Conservation (phyloP, 2,329 filamentous ascomycete genomes). For the Fusarium proliferatum region DNA sequence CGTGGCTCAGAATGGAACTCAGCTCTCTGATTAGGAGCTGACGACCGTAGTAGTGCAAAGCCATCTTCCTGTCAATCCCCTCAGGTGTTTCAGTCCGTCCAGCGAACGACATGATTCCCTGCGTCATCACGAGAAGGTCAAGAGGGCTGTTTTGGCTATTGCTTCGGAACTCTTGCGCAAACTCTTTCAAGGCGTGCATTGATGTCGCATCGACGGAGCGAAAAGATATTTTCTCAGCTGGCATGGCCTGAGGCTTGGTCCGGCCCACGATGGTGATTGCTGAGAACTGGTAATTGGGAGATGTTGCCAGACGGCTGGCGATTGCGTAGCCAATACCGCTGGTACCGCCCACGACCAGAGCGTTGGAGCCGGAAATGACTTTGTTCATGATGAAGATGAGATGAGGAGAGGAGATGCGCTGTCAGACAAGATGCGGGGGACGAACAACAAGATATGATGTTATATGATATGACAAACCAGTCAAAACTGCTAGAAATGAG, state of each 20-base stretch:
- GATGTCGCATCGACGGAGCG: conserved; percentile 47
- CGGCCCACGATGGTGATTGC: conserved; percentile 49
- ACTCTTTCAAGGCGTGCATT: conserved; percentile 48
- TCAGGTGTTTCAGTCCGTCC: conserved; percentile 56
- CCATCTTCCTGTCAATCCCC: conserved; percentile 58
- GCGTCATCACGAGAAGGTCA: conserved; percentile 54
- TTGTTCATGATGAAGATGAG: not conserved
- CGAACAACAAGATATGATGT: not conserved
- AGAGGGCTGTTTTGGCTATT: conserved; percentile 27
- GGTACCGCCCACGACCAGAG: conserved; percentile 51
- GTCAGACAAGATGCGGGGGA: not conserved
- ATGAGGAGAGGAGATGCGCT: not conserved
- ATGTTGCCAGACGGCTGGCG: conserved; percentile 48
- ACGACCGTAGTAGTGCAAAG: conserved; percentile 57
- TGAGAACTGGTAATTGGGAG: conserved; percentile 30
- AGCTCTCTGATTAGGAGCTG: conserved; percentile 58
- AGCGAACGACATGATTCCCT: conserved; percentile 51
- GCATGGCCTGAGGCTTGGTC: conserved; percentile 45
- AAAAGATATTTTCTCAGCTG: conserved; percentile 48
- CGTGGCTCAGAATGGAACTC: conserved; percentile 48
- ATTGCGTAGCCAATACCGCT: conserved; percentile 52
- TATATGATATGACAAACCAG: not conserved
- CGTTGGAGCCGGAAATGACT: conserved; percentile 23
- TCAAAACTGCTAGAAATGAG: not conserved
- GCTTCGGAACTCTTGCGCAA: conserved; percentile 43